Evolutionary conservation across 305 asterid species (phyloP).

Genomic region (Solanum chacoense): DNA sequence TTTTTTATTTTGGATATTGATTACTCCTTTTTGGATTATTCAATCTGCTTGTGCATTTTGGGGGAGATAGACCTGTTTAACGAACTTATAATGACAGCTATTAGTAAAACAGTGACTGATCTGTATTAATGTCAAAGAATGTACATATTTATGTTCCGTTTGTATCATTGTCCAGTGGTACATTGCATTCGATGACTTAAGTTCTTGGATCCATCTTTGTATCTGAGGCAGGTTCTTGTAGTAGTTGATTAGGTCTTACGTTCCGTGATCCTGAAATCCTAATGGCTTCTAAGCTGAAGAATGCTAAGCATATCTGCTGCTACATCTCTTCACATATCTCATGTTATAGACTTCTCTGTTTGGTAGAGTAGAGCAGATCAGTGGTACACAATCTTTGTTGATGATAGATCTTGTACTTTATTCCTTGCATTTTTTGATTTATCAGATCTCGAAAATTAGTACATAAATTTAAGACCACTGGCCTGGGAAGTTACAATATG

Average conservation of each 20-base stretch:
- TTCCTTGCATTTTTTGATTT: not conserved
- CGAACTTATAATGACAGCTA: not conserved
- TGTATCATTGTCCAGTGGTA: not conserved
- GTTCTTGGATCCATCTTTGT: not conserved
- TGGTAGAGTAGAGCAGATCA: not conserved
- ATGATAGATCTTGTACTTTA: not conserved
- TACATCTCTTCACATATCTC: not conserved
- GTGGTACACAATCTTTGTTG: not conserved
- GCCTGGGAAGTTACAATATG: not conserved
- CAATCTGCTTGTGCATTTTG: not conserved
- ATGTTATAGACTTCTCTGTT: not conserved
- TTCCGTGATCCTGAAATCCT: not conserved
- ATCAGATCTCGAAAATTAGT: not conserved
- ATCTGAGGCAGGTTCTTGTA: not conserved
- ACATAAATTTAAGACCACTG: not conserved
- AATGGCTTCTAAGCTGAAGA: not conserved
- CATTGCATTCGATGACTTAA: not conserved
- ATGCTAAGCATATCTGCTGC: not conserved
- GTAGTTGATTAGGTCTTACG: slow-evolving; percentile 3
- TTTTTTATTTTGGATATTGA: not conserved
- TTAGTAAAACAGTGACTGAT: not conserved
- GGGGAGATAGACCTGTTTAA: not conserved
- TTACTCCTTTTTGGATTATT: not conserved
- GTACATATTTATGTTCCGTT: not conserved
- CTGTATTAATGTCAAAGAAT: not conserved